These are phyloP conservation scores for Tetrahymena borealis DNA, from an alignment of 73 alveolate species.

Conservation along the genomic window DNA sequence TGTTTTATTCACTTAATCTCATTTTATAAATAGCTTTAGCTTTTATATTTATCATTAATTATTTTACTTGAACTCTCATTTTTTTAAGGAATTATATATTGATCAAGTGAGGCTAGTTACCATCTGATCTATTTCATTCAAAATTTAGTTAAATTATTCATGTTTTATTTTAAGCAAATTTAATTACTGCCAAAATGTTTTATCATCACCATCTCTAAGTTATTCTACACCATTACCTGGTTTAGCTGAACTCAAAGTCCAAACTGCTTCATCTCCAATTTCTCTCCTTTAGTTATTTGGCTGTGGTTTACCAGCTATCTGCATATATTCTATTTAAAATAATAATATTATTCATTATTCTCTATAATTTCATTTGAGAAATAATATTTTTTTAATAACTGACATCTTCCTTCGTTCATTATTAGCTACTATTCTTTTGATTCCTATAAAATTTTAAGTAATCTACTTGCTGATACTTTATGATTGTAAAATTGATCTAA, in stretches of 20 bases:
- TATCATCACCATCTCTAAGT: constrained; percentile 86
- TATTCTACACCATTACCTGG: constrained; percentile 98
- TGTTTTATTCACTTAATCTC: neutral
- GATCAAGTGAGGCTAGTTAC: constrained; percentile 95
- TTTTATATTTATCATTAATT: too few species aligned
- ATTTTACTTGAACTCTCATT: constrained; percentile 58
- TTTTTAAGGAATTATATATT: constrained; percentile 87
- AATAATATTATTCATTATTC: neutral
- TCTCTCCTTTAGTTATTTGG: constrained; percentile 51
- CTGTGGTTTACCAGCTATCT: neutral
- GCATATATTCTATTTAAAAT: neutral
- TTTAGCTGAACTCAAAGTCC: constrained; percentile 96
- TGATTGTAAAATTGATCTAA: too few species aligned
- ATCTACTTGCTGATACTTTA: too few species aligned
- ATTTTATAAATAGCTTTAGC: neutral
- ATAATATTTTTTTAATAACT: neutral
- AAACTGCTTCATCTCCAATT: constrained; percentile 95
- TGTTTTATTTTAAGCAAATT: neutral
- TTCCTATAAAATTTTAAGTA: too few species aligned
- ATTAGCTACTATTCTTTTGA: too few species aligned
- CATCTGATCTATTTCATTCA: constrained; percentile 70
- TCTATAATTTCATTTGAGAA: neutral
- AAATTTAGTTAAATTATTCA: neutral
- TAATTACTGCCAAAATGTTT: constrained; percentile 92
- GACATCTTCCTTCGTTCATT: neutral